Evolutionary conservation across 352 stramenopile species (phyloP).

Genomic region (Globisporangium lucens): DNA sequence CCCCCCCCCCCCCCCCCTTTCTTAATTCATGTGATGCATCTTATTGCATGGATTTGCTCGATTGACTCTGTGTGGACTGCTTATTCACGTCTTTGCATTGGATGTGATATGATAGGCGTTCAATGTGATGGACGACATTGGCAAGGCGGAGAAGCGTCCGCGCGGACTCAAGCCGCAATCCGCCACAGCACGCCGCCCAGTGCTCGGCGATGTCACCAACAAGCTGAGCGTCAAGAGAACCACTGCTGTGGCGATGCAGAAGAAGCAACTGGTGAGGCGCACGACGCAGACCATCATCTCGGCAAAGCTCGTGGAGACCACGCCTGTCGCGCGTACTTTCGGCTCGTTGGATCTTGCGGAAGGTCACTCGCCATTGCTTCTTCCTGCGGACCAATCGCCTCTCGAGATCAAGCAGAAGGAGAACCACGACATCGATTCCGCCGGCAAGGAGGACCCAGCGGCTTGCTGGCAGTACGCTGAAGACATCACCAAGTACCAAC

Average conservation of each 20-base stretch:
- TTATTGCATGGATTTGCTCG: not conserved
- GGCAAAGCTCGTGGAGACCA: constrained; percentile 26
- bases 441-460: constrained; percentile 59
- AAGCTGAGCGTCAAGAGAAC: constrained; percentile 68
- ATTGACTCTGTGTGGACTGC: not conserved
- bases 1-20: not conserved
- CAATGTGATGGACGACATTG: constrained; percentile 39
- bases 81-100: constrained; percentile 6
- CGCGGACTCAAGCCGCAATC: constrained; percentile 45
- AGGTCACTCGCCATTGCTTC: constrained; percentile 25
- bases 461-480: constrained; percentile 80
- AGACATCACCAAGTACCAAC: constrained; percentile 79
- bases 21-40: not conserved
- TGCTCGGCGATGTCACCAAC: constrained; percentile 70
- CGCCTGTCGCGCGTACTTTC: constrained; percentile 32
- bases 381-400: constrained; percentile 14
- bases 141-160: constrained; percentile 57
- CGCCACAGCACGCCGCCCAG: constrained; percentile 32
- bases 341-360: constrained; percentile 31
- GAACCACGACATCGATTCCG: constrained; percentile 70
- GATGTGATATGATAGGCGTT: constrained; percentile 32
- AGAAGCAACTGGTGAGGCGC: constrained; percentile 39
- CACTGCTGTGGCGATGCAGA: constrained; percentile 47
- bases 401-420: constrained; percentile 22
- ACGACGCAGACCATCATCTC: constrained; percentile 24